Base-by-base conservation (phyloP, 148 eudicot species). In the Spergularia marina region DNA sequence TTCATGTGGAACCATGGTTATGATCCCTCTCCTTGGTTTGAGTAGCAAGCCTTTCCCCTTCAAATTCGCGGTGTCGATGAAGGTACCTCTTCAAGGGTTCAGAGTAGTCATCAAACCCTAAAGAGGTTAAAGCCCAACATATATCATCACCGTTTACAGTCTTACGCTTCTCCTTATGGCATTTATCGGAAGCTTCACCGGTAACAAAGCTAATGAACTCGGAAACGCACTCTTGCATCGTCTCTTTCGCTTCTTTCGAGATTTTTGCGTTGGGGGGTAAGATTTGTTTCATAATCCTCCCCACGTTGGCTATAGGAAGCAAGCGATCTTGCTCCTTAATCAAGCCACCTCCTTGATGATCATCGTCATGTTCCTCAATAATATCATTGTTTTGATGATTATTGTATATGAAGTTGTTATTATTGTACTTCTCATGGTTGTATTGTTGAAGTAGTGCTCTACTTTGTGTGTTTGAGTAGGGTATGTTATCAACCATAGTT, bases 121-220 rank as follows among this genome's bases (percentile, higher is more conserved):
- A 75, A 34, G 76, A 82, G 12, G 77, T 79, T 41, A 91, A 77
- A 4, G 97, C 97, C 93, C 97, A 91, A 71, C 93, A 89, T 21
- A 91, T 79, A 71, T 91, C 97, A 70, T 91, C 97, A 17, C 97
- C 97, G 59, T 89, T 91, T 34, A 91, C 89, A 0, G 97, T 91
- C 85, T 91, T 91, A 0, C 97, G 80, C 71, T 87, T 88, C 87
- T 91, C 97, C 66, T 85, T 89, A 73, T 79, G 87, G 71, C 97
- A 91, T 76, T 79, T 89, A 59, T 91, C 97, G 0, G 93, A 91
- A 4, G 97, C 97, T 54, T 91, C 93, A 53, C 91, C 88, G 2
- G 97, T 91, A 9, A 91, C 97, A 25, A 91, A 91, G 85, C 93
- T 85, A 1, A 91, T 89, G 77, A 91, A 91, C 86, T 91, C 97